phyloP scores from a whole-genome alignment of 1,284 basidiomycete genomes.

The Exsudoporus floridanus region DNA sequence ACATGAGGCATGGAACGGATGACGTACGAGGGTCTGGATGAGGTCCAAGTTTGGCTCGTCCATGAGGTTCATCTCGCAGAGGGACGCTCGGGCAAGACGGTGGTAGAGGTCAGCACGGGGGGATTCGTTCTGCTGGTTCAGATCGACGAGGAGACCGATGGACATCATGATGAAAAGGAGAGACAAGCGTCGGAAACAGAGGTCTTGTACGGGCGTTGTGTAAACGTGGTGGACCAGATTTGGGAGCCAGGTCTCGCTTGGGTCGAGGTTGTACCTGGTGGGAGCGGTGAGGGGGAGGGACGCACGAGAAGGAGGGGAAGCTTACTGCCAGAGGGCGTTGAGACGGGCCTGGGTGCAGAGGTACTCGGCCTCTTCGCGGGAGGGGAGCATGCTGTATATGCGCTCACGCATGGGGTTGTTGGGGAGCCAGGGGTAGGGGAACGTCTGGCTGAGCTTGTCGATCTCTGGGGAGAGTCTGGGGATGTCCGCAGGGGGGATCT shows the following conservation, averaged over 20 bases:
- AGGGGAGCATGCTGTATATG: slow-evolving; percentile 59
- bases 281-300: slow-evolving; percentile 7
- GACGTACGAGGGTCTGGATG: slow-evolving; percentile 59
- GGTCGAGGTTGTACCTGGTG: slow-evolving; percentile 61
- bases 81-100: slow-evolving; percentile 62
- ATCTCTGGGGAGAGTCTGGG: slow-evolving; percentile 49
- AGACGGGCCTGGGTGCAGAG: slow-evolving; percentile 59
- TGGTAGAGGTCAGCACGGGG: slow-evolving; percentile 65
- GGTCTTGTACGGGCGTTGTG: slow-evolving; percentile 49
- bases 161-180: slow-evolving; percentile 67
- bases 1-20: neutral
- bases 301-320: neutral
- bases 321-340: slow-evolving; percentile 71
- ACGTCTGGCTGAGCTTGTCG: slow-evolving; percentile 56
- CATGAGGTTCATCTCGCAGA: slow-evolving; percentile 68
- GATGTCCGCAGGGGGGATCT: slow-evolving; percentile 20
- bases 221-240: slow-evolving; percentile 67
- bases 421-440: slow-evolving; percentile 61
- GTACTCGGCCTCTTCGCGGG: slow-evolving; percentile 51
- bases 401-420: slow-evolving; percentile 54
- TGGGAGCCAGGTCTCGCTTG: slow-evolving; percentile 62
- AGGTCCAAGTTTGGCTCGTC: slow-evolving; percentile 68
- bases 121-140: slow-evolving; percentile 50
- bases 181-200: slow-evolving; percentile 61
- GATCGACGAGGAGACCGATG: slow-evolving; percentile 65